Evolutionary conservation across 805 yeast species (phyloP), one percentile per base, ranked within the genome.

Genomic region (Hanseniaspora nectarophila): DNA sequence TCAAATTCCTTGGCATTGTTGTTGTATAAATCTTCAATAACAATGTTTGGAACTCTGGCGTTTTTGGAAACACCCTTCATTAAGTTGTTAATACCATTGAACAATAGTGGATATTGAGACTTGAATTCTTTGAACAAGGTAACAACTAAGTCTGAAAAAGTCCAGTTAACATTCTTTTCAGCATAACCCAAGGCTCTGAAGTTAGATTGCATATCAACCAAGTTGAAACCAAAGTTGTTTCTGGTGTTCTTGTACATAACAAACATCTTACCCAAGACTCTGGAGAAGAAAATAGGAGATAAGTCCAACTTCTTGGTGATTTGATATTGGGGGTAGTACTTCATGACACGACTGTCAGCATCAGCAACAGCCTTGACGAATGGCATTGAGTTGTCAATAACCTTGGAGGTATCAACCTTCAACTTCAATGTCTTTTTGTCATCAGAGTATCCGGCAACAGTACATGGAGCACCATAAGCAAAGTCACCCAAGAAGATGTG

Each of bases 181-280:
- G 96, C 80, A 68, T 80, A 90, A 4, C 97, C 98, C 56, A 89
- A 72, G 3, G 86, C 97, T 66, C 90, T 90, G 60, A 77, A 75
- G 58, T 87, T 78, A 55, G 78, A 77, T 21, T 77, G 77, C 57
- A 89, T 95, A 66, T 81, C 84, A 67, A 89, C 89, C 64, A 92
- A 72, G 54, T 82, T 85, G 56, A 92, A 70, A 20, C 97, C 97
- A 60, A 92, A 71, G 61, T 89, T 83, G 9, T 73, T 60, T 56
- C 75, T 74, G 56, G 70, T 76, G 21, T 75, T 75, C 32, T 70
- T 68, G 55, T 75, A 78, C 29, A 71, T 74, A 55, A 89, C 71
- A 70, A 82, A 67, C 59, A 71, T 84, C 7, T 78, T 76, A 8
- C 96, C 81, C 0, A 96, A 83, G 43, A 92, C 74, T 61, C 77